Evolutionary conservation across 2,329 filamentous ascomycete species (phyloP), one percentile per base, ranked within the genome.

Genomic region (Emmonsia crescens): DNA sequence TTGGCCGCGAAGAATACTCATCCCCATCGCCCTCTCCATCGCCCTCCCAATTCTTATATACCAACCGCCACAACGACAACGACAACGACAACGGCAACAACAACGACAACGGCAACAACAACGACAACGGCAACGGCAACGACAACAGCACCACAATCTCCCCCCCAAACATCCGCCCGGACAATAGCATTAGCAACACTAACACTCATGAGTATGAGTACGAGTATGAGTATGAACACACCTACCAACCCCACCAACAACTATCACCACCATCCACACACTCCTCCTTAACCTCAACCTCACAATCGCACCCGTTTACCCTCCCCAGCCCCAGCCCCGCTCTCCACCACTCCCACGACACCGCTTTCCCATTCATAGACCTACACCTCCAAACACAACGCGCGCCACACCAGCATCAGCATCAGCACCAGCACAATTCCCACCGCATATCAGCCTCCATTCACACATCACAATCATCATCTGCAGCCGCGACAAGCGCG

Each of bases 341-440:
- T 71, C n/a, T 63, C 69, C n/a, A 63, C 66, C 52, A 61, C 64
- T 12, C 66, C 65, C 56, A 66, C 71, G 21, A 69, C 63, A 52
- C 64, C 63, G 19, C 65, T 19, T 14, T 42, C 57, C 60, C 6
- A 33, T 38, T 21, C 8, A 24, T 59, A 3, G 57, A 51, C 29
- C 57, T 44, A 5, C 14, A 24, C 40, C 57, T 59, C 5, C 57
- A 54, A 36, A 2, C 51, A 29, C 51, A n/a, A 9, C 51, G 19
- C 48, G 4, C 48, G 1, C 27, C 27, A 31, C 27, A 4, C 12
- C 24, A 8, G 14, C 10, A 16, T 12, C 5, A 1, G 3, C 5
- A 4, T 12, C 5, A 5, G 5, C 9, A n/a, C 16, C 5, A n/a
- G 1, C 16, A n/a, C 42, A 12, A 9, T 27, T 0, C 46, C 46